Evolutionary conservation across 495 filamentous ascomycete species (phyloP), one percentile per base, ranked within the genome.

Genomic region (Penicillium pancosmium): DNA sequence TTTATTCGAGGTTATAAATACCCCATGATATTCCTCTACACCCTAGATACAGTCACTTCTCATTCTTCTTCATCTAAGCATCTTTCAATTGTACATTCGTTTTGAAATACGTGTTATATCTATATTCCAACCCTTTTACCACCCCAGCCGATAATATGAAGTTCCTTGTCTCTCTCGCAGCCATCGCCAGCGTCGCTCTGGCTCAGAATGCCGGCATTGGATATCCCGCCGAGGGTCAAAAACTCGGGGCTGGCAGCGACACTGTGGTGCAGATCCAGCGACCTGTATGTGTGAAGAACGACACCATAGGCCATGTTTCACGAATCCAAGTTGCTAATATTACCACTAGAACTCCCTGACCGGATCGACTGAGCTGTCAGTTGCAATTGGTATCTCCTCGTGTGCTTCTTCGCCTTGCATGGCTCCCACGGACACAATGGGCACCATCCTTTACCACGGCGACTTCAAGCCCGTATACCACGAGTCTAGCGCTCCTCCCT

Each of bases 181-280:
- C 67, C 35, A 57, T 77, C 21, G 59, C 57, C 13, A 59, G 64
- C 40, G 56, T 56, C 52, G 85, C 92, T 51, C 78, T 93, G 57
- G 80, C 84, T 15, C 86, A 87, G 48, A 86, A 79, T 31, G 89
- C 87, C 8, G 69, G 73, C 38, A 83, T 96, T 48, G 89, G 82
- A 2, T 80, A 93, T 6, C 92, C 92, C 11, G 47, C 44, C 2
- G 61, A 51, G 4, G 67, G 54, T 9, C 43, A 61, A 8, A 41
- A 52, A 4, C 43, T 75, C 46, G 19, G 36, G 8, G 56, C 65
- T 0, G 73, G 70, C 9, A 48, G 47, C 3, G 53, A 72, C 0
- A 25, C 69, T 8, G 59, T 60, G 19, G 60, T 77, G 3, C 72
- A 75, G 54, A 58, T 77, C 4, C 70, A 72, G 38, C 71, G 71